Base-by-base conservation (phyloP, 2,329 filamentous ascomycete species). In the Fulvia fulva region DNA sequence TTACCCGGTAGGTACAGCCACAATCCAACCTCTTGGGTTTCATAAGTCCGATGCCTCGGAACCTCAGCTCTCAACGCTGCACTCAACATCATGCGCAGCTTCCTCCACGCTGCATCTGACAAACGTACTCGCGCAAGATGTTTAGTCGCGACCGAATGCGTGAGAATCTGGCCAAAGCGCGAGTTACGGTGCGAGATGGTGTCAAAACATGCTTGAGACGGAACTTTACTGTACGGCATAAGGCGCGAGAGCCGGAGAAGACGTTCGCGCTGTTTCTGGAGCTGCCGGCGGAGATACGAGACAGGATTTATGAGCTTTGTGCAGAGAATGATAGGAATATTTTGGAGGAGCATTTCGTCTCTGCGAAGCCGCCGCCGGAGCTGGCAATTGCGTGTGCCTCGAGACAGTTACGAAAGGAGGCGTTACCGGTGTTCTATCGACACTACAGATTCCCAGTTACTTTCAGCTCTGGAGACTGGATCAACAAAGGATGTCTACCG, bases 271-370 rank as follows among this genome's bases (percentile, higher is more conserved):
- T 52, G 9, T 44, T 58, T 37, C 37, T 51, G 12, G 51, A 50
- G n/a, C 32, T 55, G 22, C 56, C 56, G 19, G 56, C 56, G 1
- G 56, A 58, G 46, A 55, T 55, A n/a, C 44, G 52, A 12, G 41
- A 54, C n/a, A 30, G 43, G 30, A 46, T 58, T 32, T 55, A 58
- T 32, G 51, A 58, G 21, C n/a, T 47, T 9, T 55, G 53, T 22
- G 46, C 43, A 22, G 53, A 55, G 23, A 55, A 55, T 26, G 53
- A 55, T 23, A 41, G 53, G 21, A 25, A 26, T 5, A 55, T 55
- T 19, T 45, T 55, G 26, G 44, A 50, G 30, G 45, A 55, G 19
- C 53, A 50, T 28, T 55, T 23, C 30, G 34, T 50, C 30, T 55
- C 53, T n/a, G 44, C 44, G 14, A 49, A 50, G 23, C 45, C 44